phyloP scores from a whole-genome alignment of 805 yeast species.

The Candida taoyuanica region DNA sequence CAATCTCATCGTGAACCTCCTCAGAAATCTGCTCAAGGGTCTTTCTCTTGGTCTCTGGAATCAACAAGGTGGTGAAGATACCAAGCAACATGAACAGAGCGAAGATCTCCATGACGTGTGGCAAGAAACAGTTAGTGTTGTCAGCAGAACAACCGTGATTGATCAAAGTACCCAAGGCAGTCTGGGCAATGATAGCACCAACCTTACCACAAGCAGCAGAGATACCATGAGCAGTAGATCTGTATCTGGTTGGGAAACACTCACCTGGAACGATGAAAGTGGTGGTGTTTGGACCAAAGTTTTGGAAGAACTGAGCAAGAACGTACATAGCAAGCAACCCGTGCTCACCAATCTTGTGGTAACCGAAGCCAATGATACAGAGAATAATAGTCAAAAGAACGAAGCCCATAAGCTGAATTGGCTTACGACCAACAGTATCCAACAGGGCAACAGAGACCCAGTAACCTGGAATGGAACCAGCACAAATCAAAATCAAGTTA shows the following conservation, averaged over 20 bases:
- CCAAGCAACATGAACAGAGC: slow-evolving; percentile 90
- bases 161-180: slow-evolving; percentile 78
- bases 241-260: slow-evolving; percentile 88
- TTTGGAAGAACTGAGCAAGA: slow-evolving; percentile 80
- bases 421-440: slow-evolving; percentile 80
- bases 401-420: slow-evolving; percentile 77
- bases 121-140: slow-evolving; percentile 66
- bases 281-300: slow-evolving; percentile 91
- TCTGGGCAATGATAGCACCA: slow-evolving; percentile 91
- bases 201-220: slow-evolving; percentile 91
- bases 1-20: slow-evolving; percentile 76
- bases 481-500: slow-evolving; percentile 87
- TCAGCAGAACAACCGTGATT: slow-evolving; percentile 68
- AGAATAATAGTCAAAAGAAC: slow-evolving; percentile 63
- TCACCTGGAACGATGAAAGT: slow-evolving; percentile 92
- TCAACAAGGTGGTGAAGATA: slow-evolving; percentile 53
- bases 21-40: slow-evolving; percentile 82
- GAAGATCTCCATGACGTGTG: slow-evolving; percentile 90
- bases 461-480: slow-evolving; percentile 94
- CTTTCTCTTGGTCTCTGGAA: slow-evolving; percentile 91
- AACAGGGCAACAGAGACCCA: slow-evolving; percentile 80
- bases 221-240: slow-evolving; percentile 93
- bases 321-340: slow-evolving; percentile 77
- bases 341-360: slow-evolving; percentile 59
- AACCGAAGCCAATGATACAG: slow-evolving; percentile 80